A percentile compares a stretch with the other conserved stretches of the same genome.
These are phyloP conservation scores for Leccinum subtestaceum DNA, from an alignment of 768 basidiomycete genomes.

Conservation along the genomic window DNA sequence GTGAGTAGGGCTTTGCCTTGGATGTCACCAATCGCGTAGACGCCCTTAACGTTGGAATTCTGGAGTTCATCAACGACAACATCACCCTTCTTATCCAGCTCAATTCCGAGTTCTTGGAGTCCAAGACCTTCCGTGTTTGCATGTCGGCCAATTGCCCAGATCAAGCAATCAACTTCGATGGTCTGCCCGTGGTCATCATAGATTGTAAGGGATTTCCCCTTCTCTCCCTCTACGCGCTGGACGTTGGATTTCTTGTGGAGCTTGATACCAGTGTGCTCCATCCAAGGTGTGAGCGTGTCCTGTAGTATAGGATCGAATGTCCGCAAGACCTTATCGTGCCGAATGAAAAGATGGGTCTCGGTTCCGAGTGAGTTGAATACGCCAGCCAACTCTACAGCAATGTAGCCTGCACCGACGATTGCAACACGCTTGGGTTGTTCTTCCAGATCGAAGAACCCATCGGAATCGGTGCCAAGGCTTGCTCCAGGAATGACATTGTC, in stretches of 20 bases:
- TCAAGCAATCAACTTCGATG: constrained; percentile 79
- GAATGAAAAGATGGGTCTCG: constrained; percentile 91
- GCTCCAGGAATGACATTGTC: constrained; percentile 87
- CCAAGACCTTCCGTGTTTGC: constrained; percentile 77
- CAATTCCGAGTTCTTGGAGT: constrained; percentile 72
- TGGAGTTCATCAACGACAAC: constrained; percentile 91
- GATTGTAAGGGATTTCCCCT: constrained; percentile 73
- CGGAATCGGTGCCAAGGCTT: constrained; percentile 85
- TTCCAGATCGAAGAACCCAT: constrained; percentile 93
- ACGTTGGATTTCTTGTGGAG: constrained; percentile 80
- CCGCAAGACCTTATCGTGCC: constrained; percentile 84
- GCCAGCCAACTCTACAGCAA: constrained; percentile 95
- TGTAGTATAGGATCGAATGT: constrained; percentile 89
- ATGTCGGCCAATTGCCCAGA: constrained; percentile 95
- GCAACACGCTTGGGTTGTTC: constrained; percentile 91
- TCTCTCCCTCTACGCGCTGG: constrained; percentile 69
- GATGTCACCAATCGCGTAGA: constrained; percentile 89
- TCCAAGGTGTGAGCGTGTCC: constrained; percentile 83
- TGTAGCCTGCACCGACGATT: constrained; percentile 96
- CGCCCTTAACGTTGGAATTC: constrained; percentile 64
- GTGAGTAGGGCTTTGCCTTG: constrained; percentile 91
- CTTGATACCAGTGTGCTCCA: constrained; percentile 91
- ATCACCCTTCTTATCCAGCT: constrained; percentile 77
- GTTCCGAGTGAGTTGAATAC: constrained; percentile 87
- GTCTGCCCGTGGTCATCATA: constrained; percentile 69